Conservation (phyloP, 352 stramenopile species). For the Albugo candida region DNA sequence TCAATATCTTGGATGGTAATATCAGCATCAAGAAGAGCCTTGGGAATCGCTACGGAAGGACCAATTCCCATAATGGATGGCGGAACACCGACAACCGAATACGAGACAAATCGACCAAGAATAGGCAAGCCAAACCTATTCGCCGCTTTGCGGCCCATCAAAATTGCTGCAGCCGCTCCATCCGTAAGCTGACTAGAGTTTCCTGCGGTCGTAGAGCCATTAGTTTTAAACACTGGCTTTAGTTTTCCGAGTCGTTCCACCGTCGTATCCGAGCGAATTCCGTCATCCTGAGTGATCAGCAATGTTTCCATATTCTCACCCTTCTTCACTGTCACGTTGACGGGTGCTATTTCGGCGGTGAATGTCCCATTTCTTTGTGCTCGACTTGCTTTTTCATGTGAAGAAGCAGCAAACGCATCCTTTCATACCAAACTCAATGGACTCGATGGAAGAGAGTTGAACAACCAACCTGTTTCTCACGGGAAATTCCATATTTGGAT, state of each 20-base stretch:
- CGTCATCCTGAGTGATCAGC: slow-evolving; percentile 58
- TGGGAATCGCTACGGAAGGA: slow-evolving; percentile 62
- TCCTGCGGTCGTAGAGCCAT: slow-evolving; percentile 52
- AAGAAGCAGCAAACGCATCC: slow-evolving; percentile 56
- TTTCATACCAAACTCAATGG: too few relatives aligned
- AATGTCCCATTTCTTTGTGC: slow-evolving; percentile 74
- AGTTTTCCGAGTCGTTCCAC: slow-evolving; percentile 47
- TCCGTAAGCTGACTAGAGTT: slow-evolving; percentile 82
- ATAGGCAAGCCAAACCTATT: slow-evolving; percentile 61
- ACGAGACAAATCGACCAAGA: slow-evolving; percentile 74
- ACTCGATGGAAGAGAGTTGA: too few relatives aligned
- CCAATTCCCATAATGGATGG: slow-evolving; percentile 79
- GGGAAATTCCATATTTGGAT: slow-evolving; percentile 50
- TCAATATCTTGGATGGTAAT: slow-evolving; percentile 67
- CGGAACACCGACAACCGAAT: slow-evolving; percentile 58
- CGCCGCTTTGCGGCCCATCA: slow-evolving; percentile 69
- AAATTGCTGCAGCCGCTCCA: slow-evolving; percentile 68
- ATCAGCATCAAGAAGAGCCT: slow-evolving; percentile 40
- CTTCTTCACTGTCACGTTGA: slow-evolving; percentile 48
- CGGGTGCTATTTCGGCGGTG: slow-evolving; percentile 76
- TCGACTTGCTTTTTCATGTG: slow-evolving; percentile 46
- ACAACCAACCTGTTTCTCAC: slow-evolving; percentile 19
- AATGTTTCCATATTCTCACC: slow-evolving; percentile 60
- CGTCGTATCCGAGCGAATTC: slow-evolving; percentile 43
- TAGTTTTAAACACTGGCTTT: slow-evolving; percentile 60